Base-by-base conservation (phyloP, 2,329 filamentous ascomycete species). In the Orbilia blumenaviensis region DNA sequence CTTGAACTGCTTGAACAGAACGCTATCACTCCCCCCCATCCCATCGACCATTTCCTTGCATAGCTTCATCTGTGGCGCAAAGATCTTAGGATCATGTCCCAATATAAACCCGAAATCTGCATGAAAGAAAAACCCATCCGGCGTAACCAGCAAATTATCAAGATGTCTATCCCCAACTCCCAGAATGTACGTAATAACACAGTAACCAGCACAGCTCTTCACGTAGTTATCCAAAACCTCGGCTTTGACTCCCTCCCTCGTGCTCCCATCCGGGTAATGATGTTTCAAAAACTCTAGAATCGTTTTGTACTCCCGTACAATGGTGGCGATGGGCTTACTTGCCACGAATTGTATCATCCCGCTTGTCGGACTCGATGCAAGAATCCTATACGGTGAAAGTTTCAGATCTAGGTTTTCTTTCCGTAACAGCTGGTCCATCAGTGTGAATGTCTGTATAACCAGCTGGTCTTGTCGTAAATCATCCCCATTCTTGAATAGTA, bases 91-190 rank as follows among this genome's bases (percentile, higher is more conserved):
- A 80, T 99, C 95, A 42, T 95, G 92, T 16, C 95, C 95, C 0
- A 99, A 90, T 77, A 99, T 99, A 83, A 96, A 99, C 44, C 96
- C 95, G 81, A 99, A 99, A 83, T 99, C 95, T 29, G 94, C 94
- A 82, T 99, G 95, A 87, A 99, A 97, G 85, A 99, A 99, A 83
- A 96, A 93, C 0, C 89, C 95, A 79, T 94, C 91, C 0, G 95
- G 94, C 0, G 93, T 89, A 3, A 99, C 88, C 25, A 99, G 89
- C 0, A 99, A 88, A 81, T 99, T 99, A 82, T 99, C 95, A 1
- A 98, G 87, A 83, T 99, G 95, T 1, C 95, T 90, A 82, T 99
- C 95, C 18, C 95, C 95, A 1, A 99, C 95, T 32, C 95, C 96
- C 10, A 99, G 88, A 14, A 99, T 92, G 82, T 99, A 99, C 0